Conservation (phyloP, 2,329 filamentous ascomycete species). For the Curvularia verruculosa region DNA sequence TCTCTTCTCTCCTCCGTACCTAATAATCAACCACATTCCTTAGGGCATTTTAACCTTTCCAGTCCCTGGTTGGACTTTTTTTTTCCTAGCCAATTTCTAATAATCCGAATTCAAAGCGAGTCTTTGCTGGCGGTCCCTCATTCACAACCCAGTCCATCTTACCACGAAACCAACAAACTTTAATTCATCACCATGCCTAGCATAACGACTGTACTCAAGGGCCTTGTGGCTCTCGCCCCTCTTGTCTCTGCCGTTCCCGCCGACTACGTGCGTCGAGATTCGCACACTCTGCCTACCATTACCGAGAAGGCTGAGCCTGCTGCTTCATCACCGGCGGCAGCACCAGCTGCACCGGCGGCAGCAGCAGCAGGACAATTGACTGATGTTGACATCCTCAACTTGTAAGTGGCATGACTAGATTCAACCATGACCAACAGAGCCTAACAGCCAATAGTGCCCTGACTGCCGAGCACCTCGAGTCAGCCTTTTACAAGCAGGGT, state of each 20-base stretch:
- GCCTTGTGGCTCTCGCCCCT: constrained; percentile 45
- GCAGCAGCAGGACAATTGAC: constrained; percentile 45
- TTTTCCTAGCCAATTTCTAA: constrained; percentile 42
- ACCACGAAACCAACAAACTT: constrained; percentile 28
- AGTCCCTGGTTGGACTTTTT: constrained; percentile 51
- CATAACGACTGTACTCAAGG: constrained; percentile 45
- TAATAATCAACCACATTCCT: constrained; percentile 48
- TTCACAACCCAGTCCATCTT: constrained; percentile 24
- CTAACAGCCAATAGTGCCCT: constrained; percentile 61
- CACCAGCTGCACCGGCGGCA: constrained; percentile 27
- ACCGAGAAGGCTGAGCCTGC: constrained; percentile 22
- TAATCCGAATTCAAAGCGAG: constrained; percentile 47
- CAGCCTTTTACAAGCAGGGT: constrained; percentile 73
- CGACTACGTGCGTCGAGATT: constrained; percentile 32
- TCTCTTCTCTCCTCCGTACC: constrained; percentile 41
- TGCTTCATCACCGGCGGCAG: constrained; percentile 23
- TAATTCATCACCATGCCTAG: constrained; percentile 49
- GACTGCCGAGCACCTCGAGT: constrained; percentile 76
- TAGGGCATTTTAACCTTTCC: constrained; percentile 41
- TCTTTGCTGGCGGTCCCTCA: constrained; percentile 46
- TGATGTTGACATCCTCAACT: constrained; percentile 61
- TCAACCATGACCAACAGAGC: constrained; percentile 23
- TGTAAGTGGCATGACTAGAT: constrained; percentile 48
- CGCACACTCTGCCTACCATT: constrained; percentile 20
- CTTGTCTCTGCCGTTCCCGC: constrained; percentile 42